A percentile compares a stretch with the other conserved stretches of the same genome.
Evolutionary conservation across 2,329 filamentous ascomycete species (phyloP).

Genomic region (Neofusicoccum cordaticola): DNA sequence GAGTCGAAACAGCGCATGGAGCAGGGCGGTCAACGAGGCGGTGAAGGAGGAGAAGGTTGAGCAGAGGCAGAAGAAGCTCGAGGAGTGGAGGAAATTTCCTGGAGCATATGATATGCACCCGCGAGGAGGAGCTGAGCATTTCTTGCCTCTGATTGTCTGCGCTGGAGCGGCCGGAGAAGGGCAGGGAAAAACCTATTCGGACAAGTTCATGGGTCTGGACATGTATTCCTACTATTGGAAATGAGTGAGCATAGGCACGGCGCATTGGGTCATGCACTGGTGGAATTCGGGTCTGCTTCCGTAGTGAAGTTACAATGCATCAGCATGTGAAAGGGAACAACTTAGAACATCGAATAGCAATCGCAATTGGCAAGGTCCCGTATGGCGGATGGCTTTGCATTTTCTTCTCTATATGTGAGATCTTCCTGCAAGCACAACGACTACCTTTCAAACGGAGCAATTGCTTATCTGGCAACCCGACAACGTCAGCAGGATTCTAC

Average conservation of each 20-base stretch:
- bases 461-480: too few relatives aligned
- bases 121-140: conserved; percentile 54
- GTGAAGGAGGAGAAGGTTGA: conserved; percentile 35
- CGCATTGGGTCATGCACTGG: background rate
- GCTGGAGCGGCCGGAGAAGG: conserved; percentile 50
- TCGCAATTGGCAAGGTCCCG: background rate
- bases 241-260: conserved; percentile 7
- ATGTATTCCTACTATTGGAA: conserved; percentile 59
- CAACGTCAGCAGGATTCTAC: too few relatives aligned
- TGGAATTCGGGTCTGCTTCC: background rate
- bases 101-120: conserved; percentile 56
- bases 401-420: background rate
- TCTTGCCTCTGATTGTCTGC: conserved; percentile 58
- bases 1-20: conserved; percentile 44
- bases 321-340: background rate
- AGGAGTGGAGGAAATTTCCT: conserved; percentile 49
- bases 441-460: too few relatives aligned
- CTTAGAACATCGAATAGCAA: background rate
- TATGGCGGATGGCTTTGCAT: background rate
- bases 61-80: conserved; percentile 42
- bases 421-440: background rate
- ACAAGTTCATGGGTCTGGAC: conserved; percentile 49
- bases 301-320: background rate
- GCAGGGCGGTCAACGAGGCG: conserved; percentile 42
- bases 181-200: conserved; percentile 46